Evolutionary conservation across 192 early-diverging fungal genomes (phyloP).

Genomic region (Rhizophagus sp.): DNA sequence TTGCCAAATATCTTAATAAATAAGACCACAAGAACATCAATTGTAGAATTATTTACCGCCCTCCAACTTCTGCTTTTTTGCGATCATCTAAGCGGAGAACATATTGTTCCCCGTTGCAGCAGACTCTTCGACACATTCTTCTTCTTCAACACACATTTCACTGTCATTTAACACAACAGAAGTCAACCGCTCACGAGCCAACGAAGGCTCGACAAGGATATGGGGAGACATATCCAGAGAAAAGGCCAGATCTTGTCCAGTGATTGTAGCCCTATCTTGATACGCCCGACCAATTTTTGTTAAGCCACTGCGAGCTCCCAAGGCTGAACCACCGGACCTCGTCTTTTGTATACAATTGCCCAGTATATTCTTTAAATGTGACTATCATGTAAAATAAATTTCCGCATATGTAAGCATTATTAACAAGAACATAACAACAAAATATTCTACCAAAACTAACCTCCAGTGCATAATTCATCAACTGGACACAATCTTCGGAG

Average conservation of each 20-base stretch:
- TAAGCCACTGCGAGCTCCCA: not conserved
- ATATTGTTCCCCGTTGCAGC: not conserved
- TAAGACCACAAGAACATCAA: not conserved
- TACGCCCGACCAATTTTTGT: not conserved
- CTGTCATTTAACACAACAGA: slow-evolving; percentile 13
- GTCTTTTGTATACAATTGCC: slow-evolving; percentile 20
- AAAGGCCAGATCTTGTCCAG: slow-evolving; percentile 20
- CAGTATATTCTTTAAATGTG: slow-evolving; percentile 23
- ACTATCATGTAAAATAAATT: not conserved
- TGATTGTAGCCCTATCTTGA: slow-evolving; percentile 6
- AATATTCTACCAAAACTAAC: not conserved
- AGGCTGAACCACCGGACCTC: not conserved
- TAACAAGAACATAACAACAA: not conserved
- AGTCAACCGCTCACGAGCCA: slow-evolving; percentile 11
- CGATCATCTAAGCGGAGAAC: not conserved
- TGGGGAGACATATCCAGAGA: slow-evolving; percentile 20
- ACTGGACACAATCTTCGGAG: slow-evolving; percentile 7
- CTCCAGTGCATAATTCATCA: slow-evolving; percentile 19
- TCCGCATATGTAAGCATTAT: not conserved
- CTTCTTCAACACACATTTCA: not conserved
- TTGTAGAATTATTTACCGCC: not conserved
- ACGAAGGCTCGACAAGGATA: slow-evolving; percentile 21
- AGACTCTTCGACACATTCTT: not conserved
- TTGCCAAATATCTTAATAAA: not conserved
- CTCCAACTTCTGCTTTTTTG: not conserved